Conservation (phyloP, 805 yeast genomes). For the Saturnispora sanitii region DNA sequence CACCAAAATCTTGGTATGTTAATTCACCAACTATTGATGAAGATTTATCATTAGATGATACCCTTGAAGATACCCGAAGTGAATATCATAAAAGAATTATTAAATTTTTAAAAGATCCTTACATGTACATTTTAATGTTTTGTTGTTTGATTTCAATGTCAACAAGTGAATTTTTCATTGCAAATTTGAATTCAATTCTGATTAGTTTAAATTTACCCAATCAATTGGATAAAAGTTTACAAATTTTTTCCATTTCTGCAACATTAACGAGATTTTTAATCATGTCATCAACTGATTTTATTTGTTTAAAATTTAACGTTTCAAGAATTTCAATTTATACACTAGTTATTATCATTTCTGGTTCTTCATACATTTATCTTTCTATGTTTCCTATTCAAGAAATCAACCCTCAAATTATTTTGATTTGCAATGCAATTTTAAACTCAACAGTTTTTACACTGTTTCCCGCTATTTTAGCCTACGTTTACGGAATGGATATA, state of each 20-base stretch:
- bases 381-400: constrained; percentile 19
- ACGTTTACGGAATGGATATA: constrained; percentile 79
- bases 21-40: constrained; percentile 23
- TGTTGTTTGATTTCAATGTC: constrained; percentile 67
- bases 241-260: constrained; percentile 45
- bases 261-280: constrained; percentile 57
- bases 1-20: constrained; percentile 25
- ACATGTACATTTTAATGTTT: constrained; percentile 54
- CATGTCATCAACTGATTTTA: constrained; percentile 61
- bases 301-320: constrained; percentile 25
- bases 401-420: constrained; percentile 18
- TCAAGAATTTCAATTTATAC: constrained; percentile 25
- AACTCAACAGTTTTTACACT: constrained; percentile 80
- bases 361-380: constrained; percentile 23
- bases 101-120: constrained; percentile 37
- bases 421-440: constrained; percentile 22
- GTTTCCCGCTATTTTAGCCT: constrained; percentile 74
- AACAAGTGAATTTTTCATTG: constrained; percentile 77
- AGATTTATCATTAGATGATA: constrained; percentile 20
- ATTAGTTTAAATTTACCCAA: constrained; percentile 14
- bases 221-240: constrained; percentile 18
- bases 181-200: constrained; percentile 56
- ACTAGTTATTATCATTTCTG: constrained; percentile 19
- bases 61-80: no score
- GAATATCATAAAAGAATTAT: constrained; percentile 14